These are phyloP conservation scores for Cnidoscolus chayamansa DNA, from an alignment of 441 rosid genomes.

Conservation along the genomic window DNA sequence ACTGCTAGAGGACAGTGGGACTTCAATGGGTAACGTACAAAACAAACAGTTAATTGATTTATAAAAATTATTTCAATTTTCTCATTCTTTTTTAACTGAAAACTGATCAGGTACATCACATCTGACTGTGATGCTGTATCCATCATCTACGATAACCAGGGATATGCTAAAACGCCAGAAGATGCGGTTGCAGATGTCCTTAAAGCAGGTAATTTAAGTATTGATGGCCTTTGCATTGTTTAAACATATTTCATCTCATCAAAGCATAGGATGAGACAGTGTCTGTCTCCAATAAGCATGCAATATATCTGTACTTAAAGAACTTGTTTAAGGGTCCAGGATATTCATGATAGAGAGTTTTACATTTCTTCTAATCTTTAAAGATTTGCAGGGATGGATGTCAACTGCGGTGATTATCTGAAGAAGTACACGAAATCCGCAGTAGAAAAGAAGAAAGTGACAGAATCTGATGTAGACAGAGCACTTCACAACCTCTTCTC, in stretches of 20 bases:
- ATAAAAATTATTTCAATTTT: not conserved
- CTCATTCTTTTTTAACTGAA: not conserved
- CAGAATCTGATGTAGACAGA: conserved; percentile 54
- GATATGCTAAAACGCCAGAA: conserved; percentile 65
- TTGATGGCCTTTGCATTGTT: no score
- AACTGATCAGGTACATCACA: conserved; percentile 57
- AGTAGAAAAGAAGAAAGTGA: conserved; percentile 49
- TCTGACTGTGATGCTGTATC: conserved; percentile 87
- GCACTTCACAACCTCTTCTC: conserved; percentile 72
- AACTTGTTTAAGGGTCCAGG: not conserved
- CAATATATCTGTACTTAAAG: not conserved
- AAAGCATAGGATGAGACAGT: not conserved
- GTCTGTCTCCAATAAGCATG: not conserved
- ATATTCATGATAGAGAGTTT: not conserved
- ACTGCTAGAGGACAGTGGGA: conserved; percentile 67
- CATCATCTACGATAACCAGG: conserved; percentile 53
- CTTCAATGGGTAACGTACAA: conserved; percentile 58
- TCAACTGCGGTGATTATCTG: conserved; percentile 70
- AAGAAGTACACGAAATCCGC: conserved; percentile 67
- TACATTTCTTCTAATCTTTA: not conserved
- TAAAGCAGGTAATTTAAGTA: conserved; percentile 51
- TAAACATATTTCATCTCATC: no score
- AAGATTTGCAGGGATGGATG: conserved; percentile 64
- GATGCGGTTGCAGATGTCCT: conserved; percentile 78
- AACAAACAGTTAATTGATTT: not conserved